Evolutionary conservation across 495 filamentous ascomycete genomes (phyloP), one percentile per base, ranked within the genome.

Genomic region (Corynascus novoguineensis): DNA sequence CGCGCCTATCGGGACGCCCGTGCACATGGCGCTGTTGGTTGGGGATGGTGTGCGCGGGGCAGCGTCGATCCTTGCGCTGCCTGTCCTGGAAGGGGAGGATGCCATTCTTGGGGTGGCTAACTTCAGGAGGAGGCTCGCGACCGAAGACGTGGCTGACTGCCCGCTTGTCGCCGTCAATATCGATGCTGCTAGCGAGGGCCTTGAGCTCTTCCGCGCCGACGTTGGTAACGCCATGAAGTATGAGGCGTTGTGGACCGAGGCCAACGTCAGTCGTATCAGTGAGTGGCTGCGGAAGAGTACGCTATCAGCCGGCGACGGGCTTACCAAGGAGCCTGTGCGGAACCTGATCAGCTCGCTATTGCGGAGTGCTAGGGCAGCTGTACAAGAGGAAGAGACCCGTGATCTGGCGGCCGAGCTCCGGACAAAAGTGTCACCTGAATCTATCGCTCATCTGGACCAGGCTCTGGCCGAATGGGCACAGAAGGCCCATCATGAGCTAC

Each of bases 21-120:
- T 96, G 15, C 93, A 98, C 62, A 87, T 86, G 68, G 82, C 86
- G 10, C 68, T 97, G 24, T 59, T 97, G 14, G 83, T 95, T 31
- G 84, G 83, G 3, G 78, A 86, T 40, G 92, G 89, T 0, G 60
- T 81, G 17, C 24, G 64, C 10, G 80, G 78, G 15, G 77, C 75
- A 4, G 67, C 71, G 19, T 61, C 65, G 14, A 55, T 80, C 32
- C 51, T 75, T 29, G 55, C 68, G 15, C 65, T 73, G 48, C 69
- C 78, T 7, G 48, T 68, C 4, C 44, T 69, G 17, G 62, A 71
- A 46, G 66, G 68, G 57, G 29, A 57, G n/a, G 62, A 68, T 12
- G 66, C 71, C n/a, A 61, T 78, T 28, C 57, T 60, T 7, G 65
- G 69, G 4, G 75, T 73, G 14, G 73, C 78, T 6, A 71, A 80